Evolutionary conservation across 2,329 filamentous ascomycete species (phyloP).

Genomic region (Claviceps pazoutovae): DNA sequence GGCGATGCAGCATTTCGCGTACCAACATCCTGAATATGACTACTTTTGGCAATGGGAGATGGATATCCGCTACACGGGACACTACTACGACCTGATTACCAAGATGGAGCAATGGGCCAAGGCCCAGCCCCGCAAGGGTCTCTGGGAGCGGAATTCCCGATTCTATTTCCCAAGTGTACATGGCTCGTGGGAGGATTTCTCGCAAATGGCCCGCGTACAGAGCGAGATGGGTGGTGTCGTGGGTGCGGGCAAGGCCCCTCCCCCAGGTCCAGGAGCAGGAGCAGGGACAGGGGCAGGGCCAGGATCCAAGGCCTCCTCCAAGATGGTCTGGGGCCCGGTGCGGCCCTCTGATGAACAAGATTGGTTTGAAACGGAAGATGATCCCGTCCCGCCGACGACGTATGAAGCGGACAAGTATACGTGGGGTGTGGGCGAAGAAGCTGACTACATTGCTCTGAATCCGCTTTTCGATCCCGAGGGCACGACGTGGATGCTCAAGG

Average conservation of each 20-base stretch:
- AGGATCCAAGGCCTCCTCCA: constrained; percentile 29
- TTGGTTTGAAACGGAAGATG: constrained; percentile 58
- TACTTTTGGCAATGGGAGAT: constrained; percentile 95
- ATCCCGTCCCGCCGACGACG: constrained; percentile 53
- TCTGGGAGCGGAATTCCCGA: constrained; percentile 67
- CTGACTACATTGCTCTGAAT: constrained; percentile 82
- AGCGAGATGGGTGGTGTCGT: constrained; percentile 54
- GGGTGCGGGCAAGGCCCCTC: constrained; percentile 23
- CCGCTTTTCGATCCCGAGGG: constrained; percentile 82
- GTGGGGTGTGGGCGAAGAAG: constrained; percentile 84
- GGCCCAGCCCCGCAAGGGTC: constrained; percentile 60
- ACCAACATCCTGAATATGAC: constrained; percentile 77
- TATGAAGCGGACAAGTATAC: constrained; percentile 68
- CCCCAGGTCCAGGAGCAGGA: constrained; percentile 4
- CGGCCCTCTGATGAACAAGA: constrained; percentile 55
- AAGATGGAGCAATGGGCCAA: constrained; percentile 57
- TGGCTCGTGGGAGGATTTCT: constrained; percentile 68
- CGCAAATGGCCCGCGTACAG: constrained; percentile 57
- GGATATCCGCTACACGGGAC: constrained; percentile 80
- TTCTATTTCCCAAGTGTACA: constrained; percentile 69
- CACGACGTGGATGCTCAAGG: constrained; percentile 69
- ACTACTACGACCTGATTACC: constrained; percentile 64
- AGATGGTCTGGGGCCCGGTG: constrained; percentile 72
- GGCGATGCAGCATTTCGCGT: constrained; percentile 88
- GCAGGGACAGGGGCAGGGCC: neutral